phyloP scores from a whole-genome alignment of 305 asterid genomes.

The Stenogyne calaminthoides region DNA sequence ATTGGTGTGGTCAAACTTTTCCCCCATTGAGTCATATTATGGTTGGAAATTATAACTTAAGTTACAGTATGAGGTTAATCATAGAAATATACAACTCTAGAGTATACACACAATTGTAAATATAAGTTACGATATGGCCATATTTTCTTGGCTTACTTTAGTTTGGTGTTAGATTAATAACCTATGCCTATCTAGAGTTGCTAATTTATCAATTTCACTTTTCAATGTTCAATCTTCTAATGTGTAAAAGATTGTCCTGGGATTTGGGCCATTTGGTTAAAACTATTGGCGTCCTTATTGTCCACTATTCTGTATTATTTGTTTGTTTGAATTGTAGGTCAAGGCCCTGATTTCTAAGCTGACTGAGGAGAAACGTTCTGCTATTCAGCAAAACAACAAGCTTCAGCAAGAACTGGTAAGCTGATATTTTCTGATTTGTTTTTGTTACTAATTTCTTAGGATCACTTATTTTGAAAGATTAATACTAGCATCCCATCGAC shows the following conservation, averaged over 20 bases:
- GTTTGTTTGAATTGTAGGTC: conserved; percentile 49
- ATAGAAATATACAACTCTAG: background rate
- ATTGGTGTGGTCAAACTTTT: conserved; percentile 5
- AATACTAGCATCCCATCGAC: no score
- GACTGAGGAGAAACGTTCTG: conserved; percentile 74
- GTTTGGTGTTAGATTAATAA: conserved; percentile 12
- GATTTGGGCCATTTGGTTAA: conserved; percentile 6
- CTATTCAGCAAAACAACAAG: conserved; percentile 56
- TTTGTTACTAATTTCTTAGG: background rate
- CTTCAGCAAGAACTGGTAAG: conserved; percentile 57
- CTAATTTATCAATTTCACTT: background rate
- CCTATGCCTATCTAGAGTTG: background rate
- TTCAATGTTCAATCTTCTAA: background rate
- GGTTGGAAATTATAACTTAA: background rate
- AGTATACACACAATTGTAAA: background rate
- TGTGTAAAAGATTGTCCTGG: background rate
- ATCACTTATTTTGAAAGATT: conserved; percentile 9
- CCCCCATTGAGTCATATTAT: background rate
- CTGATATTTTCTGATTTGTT: conserved; percentile 5
- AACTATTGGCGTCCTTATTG: conserved; percentile 19
- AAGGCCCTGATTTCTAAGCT: conserved; percentile 75
- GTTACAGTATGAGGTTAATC: background rate
- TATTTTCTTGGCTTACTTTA: background rate
- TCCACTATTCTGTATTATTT: conserved; percentile 16
- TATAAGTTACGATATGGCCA: background rate